These are phyloP conservation scores for Leccinum imitatum DNA, from an alignment of 768 basidiomycete genomes.

Conservation along the genomic window DNA sequence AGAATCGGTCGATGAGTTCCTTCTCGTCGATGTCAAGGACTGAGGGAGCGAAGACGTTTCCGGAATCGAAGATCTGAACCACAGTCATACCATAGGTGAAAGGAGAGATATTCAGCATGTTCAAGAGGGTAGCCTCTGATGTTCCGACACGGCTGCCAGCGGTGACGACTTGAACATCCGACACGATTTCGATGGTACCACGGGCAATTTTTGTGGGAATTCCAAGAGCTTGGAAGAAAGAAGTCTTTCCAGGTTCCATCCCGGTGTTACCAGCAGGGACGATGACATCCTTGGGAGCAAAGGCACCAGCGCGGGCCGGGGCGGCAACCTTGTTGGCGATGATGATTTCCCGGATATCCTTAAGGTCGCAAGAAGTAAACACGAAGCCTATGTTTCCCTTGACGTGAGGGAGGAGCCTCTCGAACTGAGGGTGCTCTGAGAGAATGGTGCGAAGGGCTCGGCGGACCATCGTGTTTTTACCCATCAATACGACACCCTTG, in stretches of 20 bases:
- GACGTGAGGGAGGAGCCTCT: constrained; percentile 93
- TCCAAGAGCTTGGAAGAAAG: constrained; percentile 99
- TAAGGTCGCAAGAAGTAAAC: constrained; percentile 89
- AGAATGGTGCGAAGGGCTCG: constrained; percentile 93
- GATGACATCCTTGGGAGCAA: constrained; percentile 87
- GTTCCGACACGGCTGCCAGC: constrained; percentile 92
- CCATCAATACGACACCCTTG: constrained; percentile 97
- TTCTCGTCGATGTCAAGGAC: constrained; percentile 94
- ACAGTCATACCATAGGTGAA: constrained; percentile 99
- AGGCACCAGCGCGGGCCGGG: constrained; percentile 97
- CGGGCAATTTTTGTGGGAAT: constrained; percentile 99
- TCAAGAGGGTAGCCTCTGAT: constrained; percentile 96
- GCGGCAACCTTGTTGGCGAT: constrained; percentile 97
- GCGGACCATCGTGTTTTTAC: constrained; percentile 99
- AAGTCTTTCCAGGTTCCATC: constrained; percentile 99
- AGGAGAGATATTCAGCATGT: constrained; percentile 99
- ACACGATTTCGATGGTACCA: constrained; percentile 99
- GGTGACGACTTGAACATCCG: constrained; percentile 92
- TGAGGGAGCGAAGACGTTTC: constrained; percentile 84
- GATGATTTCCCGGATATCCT: constrained; percentile 93
- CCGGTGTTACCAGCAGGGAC: constrained; percentile 98
- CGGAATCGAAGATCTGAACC: constrained; percentile 92
- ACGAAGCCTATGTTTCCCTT: constrained; percentile 99
- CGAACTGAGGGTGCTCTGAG: constrained; percentile 87
- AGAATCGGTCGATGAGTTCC: constrained; percentile 89